Base-by-base conservation (phyloP, 1,139 yeast genomes). In the Barnettozyma hawaiiensis region DNA sequence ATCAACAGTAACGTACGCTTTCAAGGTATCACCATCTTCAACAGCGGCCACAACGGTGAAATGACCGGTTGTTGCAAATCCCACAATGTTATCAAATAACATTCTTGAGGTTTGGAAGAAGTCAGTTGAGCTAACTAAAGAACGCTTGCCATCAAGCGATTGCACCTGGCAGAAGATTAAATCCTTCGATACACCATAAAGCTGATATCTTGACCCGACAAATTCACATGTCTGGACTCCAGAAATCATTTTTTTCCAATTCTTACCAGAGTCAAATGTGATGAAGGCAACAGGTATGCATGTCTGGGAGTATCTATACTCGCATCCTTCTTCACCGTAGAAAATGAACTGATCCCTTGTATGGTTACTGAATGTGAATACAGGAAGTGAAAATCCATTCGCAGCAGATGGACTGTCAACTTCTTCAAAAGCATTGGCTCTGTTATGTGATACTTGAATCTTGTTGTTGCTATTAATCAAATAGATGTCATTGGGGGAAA, bases 1-100 rank as follows among this genome's bases (percentile, higher is more conserved):
- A 63, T 92, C 95, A 31, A 80, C 73, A 1, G 97, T 81, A 0
- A 87, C 90, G 54, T 70, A 73, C 0, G 95, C 89, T 42, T 71
- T 71, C 46, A 90, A 67, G 3, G 60, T 57, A 8, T 60, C 58
- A 8, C 60, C 58, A 2, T 55, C 63, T 20, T 62, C 61, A 40
- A 64, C 54, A 7, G 81, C 67, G 0, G 96, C 96, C 39, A 81
- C 85, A 31, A 90, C 76, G 24, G 85, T 70, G 57, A 74, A 92
- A 31, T 76, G 79, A 3, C 85, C 76, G 23, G 78, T 76, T 10
- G 76, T 62, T 8, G 89, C 85, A 54, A 76, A 78, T 0, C 90
- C 94, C 39, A 81, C 71, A 39, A 80, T 73, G 26, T 68, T 64
- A 1, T 76, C 76, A 53, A 76, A 78, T 5, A 71, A 54, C 1